Percentiles rank a stretch among this genome's conserved stretches.
These are phyloP conservation scores for Novymonas esmeraldas DNA, from an alignment of 208 protist genomes.

Conservation along the genomic window DNA sequence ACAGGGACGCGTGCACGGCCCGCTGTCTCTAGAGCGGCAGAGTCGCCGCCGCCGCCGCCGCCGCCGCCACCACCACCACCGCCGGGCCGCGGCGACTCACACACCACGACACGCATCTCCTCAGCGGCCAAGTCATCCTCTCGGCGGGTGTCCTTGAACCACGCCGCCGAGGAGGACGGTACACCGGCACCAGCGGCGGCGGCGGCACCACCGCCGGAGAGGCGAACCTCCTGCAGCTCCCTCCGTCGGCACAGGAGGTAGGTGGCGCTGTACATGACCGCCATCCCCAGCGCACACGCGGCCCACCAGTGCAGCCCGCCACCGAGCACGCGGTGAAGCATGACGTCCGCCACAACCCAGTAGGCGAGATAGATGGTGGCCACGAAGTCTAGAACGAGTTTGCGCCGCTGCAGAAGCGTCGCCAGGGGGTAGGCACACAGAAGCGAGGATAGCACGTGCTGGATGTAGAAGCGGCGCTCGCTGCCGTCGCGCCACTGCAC, in stretches of 20 bases:
- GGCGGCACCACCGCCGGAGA: constrained; percentile 15
- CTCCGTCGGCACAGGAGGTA: constrained; percentile 52
- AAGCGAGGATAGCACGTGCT: constrained; percentile 61
- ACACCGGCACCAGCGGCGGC: neutral
- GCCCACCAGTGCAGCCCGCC: constrained; percentile 67
- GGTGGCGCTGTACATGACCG: constrained; percentile 47
- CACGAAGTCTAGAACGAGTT: constrained; percentile 83
- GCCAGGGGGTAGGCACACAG: constrained; percentile 58
- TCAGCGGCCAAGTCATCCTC: neutral
- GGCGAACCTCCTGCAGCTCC: constrained; percentile 73
- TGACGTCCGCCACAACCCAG: constrained; percentile 48
- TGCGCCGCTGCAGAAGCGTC: constrained; percentile 70
- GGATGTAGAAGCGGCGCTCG: constrained; percentile 52
- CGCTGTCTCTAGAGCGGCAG: neutral
- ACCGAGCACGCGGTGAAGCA: constrained; percentile 36
- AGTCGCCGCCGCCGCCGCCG: neutral
- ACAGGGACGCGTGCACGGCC: neutral
- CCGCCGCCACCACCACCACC: constrained; percentile 1
- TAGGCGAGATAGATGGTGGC: constrained; percentile 78
- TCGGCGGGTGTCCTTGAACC: neutral
- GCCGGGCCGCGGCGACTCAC: constrained; percentile 2
- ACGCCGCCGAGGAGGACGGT: neutral
- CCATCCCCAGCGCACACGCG: constrained; percentile 27
- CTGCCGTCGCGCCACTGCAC: constrained; percentile 10
- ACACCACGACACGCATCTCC: constrained; percentile 7